Conservation (phyloP, 176 grass and related monocot species). For the Saccharum spontaneum region DNA sequence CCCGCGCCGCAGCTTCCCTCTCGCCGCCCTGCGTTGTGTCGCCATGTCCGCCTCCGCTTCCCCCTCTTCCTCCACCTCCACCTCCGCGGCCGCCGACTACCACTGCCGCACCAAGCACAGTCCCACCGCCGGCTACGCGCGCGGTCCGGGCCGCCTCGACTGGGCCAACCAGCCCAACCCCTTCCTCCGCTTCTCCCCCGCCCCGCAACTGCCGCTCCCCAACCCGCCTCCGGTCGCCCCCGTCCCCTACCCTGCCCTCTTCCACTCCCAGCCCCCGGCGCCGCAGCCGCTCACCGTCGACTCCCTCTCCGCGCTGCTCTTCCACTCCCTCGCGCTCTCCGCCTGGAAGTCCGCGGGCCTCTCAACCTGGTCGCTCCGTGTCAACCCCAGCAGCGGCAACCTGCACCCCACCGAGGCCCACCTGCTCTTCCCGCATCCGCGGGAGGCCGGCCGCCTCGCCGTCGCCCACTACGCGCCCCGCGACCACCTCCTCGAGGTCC, state of each 20-base stretch:
- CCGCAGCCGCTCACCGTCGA: conserved; percentile 39
- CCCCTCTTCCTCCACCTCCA: conserved; percentile 18
- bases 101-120: conserved; percentile 92
- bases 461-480: conserved; percentile 74
- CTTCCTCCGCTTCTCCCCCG: conserved; percentile 74
- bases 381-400: conserved; percentile 95
- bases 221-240: conserved; percentile 39
- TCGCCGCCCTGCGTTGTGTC: background rate
- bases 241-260: conserved; percentile 35
- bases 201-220: conserved; percentile 43
- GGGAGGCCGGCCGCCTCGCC: conserved; percentile 25
- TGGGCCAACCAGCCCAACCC: conserved; percentile 96
- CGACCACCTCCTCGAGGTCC: conserved; percentile 76
- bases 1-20: background rate
- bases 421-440: conserved; percentile 50
- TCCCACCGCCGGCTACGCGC: conserved; percentile 76
- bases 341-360: conserved; percentile 80
- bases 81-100: conserved; percentile 49
- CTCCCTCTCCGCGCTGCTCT: conserved; percentile 76
- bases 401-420: conserved; percentile 91
- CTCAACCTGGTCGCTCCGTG: conserved; percentile 89
- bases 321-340: conserved; percentile 84
- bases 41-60: conserved; percentile 42
- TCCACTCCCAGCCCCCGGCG: conserved; percentile 33
- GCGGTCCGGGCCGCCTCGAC: conserved; percentile 81